Percentiles rank a stretch among this genome's conserved stretches.
Evolutionary conservation across 139 green algal species (phyloP).

Genomic region (Desmodesmus armatus): DNA sequence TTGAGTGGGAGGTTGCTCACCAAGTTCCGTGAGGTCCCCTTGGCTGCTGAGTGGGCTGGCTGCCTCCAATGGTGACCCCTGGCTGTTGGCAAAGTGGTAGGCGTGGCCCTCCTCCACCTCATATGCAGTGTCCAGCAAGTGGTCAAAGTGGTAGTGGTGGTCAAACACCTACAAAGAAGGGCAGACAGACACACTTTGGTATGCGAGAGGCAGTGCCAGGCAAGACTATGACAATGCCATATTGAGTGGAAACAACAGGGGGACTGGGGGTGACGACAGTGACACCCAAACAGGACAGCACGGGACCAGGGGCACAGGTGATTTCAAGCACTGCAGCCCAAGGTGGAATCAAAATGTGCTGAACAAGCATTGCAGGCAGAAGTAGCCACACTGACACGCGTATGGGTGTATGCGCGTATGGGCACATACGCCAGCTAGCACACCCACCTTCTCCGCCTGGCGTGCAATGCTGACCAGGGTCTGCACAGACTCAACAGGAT

Average conservation of each 20-base stretch:
- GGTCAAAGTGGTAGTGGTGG: slow-evolving; percentile 67
- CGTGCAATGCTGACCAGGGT: slow-evolving; percentile 65
- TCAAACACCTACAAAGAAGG: slow-evolving; percentile 60
- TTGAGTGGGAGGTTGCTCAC: no score
- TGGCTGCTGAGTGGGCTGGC: slow-evolving; percentile 36
- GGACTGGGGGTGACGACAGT: no score
- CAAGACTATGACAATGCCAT: no score
- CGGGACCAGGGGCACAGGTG: no score
- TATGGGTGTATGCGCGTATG: not conserved
- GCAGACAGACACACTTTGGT: slow-evolving; percentile 5
- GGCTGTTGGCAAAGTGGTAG: not conserved
- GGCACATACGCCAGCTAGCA: not conserved
- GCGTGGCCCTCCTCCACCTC: slow-evolving; percentile 28
- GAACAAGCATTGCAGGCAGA: no score
- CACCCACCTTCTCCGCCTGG: slow-evolving; percentile 42
- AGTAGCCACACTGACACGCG: no score
- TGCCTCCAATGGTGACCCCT: slow-evolving; percentile 1
- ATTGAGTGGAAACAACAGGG: no score
- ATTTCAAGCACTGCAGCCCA: no score
- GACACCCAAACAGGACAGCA: not conserved
- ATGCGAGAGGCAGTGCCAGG: no score
- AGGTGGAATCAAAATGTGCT: no score
- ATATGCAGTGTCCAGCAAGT: slow-evolving; percentile 44
- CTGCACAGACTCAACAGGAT: slow-evolving; percentile 80
- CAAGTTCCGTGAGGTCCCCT: slow-evolving; percentile 31